A percentile compares a stretch with the other conserved stretches of the same genome.
These are phyloP conservation scores for Hypocreales sp. DNA, from an alignment of 2,329 filamentous ascomycete species.

Conservation along the genomic window DNA sequence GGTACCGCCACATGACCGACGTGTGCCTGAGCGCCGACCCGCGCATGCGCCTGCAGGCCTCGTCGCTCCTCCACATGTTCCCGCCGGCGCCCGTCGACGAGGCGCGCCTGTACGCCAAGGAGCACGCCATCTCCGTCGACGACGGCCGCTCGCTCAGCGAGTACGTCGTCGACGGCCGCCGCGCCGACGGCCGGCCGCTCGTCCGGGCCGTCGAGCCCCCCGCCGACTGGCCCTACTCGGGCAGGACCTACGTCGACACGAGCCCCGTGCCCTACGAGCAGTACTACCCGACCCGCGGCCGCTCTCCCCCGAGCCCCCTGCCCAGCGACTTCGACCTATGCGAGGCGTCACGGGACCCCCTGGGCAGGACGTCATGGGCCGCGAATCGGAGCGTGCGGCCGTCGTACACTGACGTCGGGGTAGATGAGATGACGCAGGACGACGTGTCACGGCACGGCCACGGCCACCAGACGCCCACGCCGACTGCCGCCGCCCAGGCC, in stretches of 20 bases:
- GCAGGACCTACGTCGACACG: constrained; percentile 20
- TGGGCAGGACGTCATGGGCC: constrained; percentile 20
- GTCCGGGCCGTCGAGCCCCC: constrained; percentile 25
- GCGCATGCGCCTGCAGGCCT: constrained; percentile 56
- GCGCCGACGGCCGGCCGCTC: constrained; percentile 16
- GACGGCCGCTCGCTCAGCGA: constrained; percentile 23
- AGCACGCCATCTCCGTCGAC: constrained; percentile 22
- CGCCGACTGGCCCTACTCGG: constrained; percentile 27
- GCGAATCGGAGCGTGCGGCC: constrained; percentile 21
- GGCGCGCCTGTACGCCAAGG: constrained; percentile 6
- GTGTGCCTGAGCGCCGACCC: constrained; percentile 66
- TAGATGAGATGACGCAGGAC: constrained; percentile 7
- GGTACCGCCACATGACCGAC: constrained; percentile 62
- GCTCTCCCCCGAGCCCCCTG: constrained; percentile 36
- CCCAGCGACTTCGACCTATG: constrained; percentile 25
- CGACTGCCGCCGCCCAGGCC: too few species aligned
- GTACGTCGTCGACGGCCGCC: constrained; percentile 20
- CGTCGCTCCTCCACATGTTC: constrained; percentile 54
- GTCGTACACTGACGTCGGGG: constrained; percentile 20
- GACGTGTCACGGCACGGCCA: constrained; percentile 1
- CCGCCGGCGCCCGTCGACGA: constrained; percentile 22
- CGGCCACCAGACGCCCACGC: constrained; percentile 3
- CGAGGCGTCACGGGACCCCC: constrained; percentile 12
- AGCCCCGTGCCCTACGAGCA: constrained; percentile 21
- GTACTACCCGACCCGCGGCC: constrained; percentile 32